Base-by-base conservation (phyloP, 2,329 filamentous ascomycete species). In the Sporothrix mexicana region DNA sequence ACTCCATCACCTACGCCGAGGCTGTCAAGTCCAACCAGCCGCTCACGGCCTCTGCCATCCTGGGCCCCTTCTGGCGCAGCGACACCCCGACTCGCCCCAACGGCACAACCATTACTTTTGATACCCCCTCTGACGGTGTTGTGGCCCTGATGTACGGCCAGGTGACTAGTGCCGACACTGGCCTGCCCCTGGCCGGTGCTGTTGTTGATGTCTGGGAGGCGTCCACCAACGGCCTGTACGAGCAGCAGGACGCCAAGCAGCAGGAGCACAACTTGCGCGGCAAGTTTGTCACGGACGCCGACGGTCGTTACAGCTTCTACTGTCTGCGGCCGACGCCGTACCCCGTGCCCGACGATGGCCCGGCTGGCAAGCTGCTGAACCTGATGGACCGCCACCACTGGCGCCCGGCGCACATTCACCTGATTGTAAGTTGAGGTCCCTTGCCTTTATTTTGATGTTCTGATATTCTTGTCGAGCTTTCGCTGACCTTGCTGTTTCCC, bases 41-140 rank as follows among this genome's bases (percentile, higher is more conserved):
- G 53, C 84, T 88, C 17, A 89, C 76, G 1, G 70, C 71, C 12
- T 75, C 88, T 17, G 88, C 90, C 55, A 91, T 92, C 73, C 85
- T 92, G 2, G 90, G 90, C 0, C 90, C 90, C 1, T 92, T 93
- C 81, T 92, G 88, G 85, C 84, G 89, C 17, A 83, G 86, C 70
- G 85, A 92, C 74, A 87, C 90, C 0, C 89, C 90, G 2, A 82
- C 83, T 71, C 84, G 87, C 66, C 78, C 85, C 47, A 89, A 89
- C 77, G 90, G 88, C 45, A 84, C 83, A 51, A 86, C 83, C 73
- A 90, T 92, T 55, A 83, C 86, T 1, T 75, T 77, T 45, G 72
- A 82, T 74, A 82, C 77, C 78, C 84, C 83, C 10, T 25, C 61
- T 8, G 78, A 79, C 47, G 78, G 69, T 15, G 61, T 89, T 74